Conservation (phyloP, 164 flowering plant species). For the Piper longum region DNA sequence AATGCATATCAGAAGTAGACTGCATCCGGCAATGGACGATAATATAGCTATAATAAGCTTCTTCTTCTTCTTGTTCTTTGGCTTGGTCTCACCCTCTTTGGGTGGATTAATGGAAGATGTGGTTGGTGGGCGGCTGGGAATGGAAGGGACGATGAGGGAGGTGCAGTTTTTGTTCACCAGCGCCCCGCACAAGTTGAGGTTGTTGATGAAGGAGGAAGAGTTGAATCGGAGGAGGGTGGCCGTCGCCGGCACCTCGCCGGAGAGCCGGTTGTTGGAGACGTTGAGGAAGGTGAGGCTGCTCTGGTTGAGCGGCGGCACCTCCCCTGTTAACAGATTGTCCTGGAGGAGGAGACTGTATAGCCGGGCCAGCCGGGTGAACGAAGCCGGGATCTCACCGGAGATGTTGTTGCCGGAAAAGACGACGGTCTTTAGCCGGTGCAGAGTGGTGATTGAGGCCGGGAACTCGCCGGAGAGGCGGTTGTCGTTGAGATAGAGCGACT, state of each 20-base stretch:
- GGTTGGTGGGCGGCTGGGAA: constrained; percentile 14
- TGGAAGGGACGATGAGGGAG: background rate
- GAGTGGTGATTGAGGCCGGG: constrained; percentile 41
- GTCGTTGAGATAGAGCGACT: constrained; percentile 48
- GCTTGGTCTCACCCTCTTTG: background rate
- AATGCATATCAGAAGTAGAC: constrained; percentile 18
- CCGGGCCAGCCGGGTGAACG: constrained; percentile 27
- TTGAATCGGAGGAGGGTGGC: constrained; percentile 45
- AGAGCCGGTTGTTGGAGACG: constrained; percentile 58
- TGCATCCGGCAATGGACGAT: constrained; percentile 31
- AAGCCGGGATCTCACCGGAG: constrained; percentile 50
- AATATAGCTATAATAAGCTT: constrained; percentile 29
- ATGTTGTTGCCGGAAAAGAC: constrained; percentile 45
- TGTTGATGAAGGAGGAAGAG: constrained; percentile 40
- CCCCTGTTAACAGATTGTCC: constrained; percentile 44
- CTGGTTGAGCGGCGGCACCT: constrained; percentile 59
- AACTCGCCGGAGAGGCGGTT: constrained; percentile 62
- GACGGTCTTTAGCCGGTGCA: constrained; percentile 56
- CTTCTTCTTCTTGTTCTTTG: constrained; percentile 1
- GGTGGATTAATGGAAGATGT: background rate
- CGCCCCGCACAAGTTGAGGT: constrained; percentile 50
- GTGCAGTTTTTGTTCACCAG: constrained; percentile 29
- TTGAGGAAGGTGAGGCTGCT: constrained; percentile 51
- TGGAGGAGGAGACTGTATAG: constrained; percentile 43
- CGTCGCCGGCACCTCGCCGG: constrained; percentile 66